Evolutionary conservation across 345 rosid genomes (phyloP), one percentile per base, ranked within the genome.

Genomic region (Gossypium rotundifolium): DNA sequence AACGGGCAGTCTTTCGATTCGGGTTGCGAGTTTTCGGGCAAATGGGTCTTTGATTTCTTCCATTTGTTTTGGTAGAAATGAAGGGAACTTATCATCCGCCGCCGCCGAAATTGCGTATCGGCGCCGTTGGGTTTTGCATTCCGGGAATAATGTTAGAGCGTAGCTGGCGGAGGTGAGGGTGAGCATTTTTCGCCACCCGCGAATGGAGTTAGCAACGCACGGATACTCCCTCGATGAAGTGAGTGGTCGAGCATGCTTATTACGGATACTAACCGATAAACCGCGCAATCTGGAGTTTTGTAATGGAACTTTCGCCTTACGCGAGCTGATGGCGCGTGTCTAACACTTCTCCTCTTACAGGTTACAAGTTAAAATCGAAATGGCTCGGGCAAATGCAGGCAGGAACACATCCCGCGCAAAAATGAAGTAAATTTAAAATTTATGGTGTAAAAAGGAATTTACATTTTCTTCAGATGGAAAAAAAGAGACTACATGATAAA

Each of bases 1-100:
- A 25, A 88, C 92, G n/a, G 91, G 89, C 7, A 90, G 84, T 66
- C 92, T 84, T 75, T 85, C 76, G 72, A 90, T 87, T 75, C 90
- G 78, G 13, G 87, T 12, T 59, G 95, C 95, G 38, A 90, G 88
- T 74, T 76, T 84, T 71, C 88, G 81, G 29, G 95, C 92, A 51
- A 70, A 85, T 0, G 83, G 40, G 73, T 87, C 90, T 76, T 84
- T 84, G 76, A 90, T 83, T 33, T 84, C 76, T 49, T 84, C 83
- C 12, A 88, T 85, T 78, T 90, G 76, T 71, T 80, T 87, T 18
- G 91, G 95, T 3, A 90, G 83, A 76, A 90, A 88, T 13, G 91
- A 53, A 79, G 92, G 92, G 62, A 87, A 87, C 66, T 52, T 55
- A 51, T 79, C 72, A 16, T 17, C 73, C 17, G 59, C 73, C 60